Conservation (phyloP, 2,329 filamentous ascomycete species). For the Sporothrix inflata region DNA sequence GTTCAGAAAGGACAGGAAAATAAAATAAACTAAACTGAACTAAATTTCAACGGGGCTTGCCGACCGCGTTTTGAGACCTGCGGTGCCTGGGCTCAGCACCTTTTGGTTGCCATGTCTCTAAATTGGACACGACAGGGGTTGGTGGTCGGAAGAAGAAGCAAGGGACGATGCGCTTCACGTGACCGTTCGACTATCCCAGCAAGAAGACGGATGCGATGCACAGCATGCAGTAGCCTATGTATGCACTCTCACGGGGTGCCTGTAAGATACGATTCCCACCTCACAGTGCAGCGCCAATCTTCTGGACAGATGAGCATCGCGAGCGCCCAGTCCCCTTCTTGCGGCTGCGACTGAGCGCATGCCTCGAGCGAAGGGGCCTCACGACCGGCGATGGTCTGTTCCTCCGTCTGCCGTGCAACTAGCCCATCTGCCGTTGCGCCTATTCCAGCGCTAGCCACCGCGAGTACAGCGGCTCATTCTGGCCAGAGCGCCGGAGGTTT, state of each 20-base stretch:
- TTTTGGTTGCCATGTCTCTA: conserved; percentile 16
- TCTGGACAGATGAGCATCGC: background rate
- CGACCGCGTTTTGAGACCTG: conserved; percentile 3
- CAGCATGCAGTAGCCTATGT: conserved; percentile 19
- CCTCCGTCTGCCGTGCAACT: conserved; percentile 8
- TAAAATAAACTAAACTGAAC: background rate
- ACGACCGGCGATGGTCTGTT: conserved; percentile 14
- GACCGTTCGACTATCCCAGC: background rate
- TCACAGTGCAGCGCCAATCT: background rate
- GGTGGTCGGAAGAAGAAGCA: background rate
- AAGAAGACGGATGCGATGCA: conserved; percentile 13
- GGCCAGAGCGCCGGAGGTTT: background rate
- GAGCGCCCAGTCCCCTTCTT: background rate
- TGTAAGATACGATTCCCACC: background rate
- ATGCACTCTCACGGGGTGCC: conserved; percentile 10
- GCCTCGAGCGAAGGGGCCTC: background rate
- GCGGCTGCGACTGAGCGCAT: background rate
- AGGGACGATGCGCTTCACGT: background rate
- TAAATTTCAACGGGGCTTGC: conserved; percentile 7
- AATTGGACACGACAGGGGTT: conserved; percentile 4
- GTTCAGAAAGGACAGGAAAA: background rate
- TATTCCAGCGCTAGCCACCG: conserved; percentile 13
- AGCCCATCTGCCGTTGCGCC: conserved; percentile 18
- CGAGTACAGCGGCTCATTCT: background rate
- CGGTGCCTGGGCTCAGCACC: conserved; percentile 1